These are phyloP conservation scores for Eragrostis tef DNA, from an alignment of 202 grass and related monocot genomes.

Conservation along the genomic window DNA sequence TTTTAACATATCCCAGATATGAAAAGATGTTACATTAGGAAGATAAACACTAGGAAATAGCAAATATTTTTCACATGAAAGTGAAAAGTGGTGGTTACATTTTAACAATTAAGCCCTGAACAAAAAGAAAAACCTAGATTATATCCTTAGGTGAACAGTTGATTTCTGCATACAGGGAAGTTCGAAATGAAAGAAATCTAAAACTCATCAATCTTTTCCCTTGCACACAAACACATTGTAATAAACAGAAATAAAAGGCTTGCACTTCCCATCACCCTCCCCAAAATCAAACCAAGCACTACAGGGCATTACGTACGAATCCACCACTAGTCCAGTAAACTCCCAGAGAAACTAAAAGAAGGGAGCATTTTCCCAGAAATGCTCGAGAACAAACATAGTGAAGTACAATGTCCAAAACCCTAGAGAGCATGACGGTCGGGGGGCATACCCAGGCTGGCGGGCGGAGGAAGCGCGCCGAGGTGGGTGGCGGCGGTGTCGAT, in stretches of 20 bases:
- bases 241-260: not conserved
- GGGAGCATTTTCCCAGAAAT: not conserved
- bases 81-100: not conserved
- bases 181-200: not conserved
- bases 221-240: not conserved
- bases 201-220: not conserved
- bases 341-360: not conserved
- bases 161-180: not conserved
- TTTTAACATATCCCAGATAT: not conserved
- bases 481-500: slow-evolving; percentile 14
- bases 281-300: not conserved
- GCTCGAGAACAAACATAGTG: not conserved
- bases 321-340: not conserved
- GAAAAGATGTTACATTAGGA: too few species aligned
- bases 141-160: not conserved
- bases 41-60: too few species aligned
- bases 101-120: not conserved
- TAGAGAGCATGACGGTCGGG: slow-evolving; percentile 25
- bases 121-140: not conserved
- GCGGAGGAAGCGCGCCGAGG: slow-evolving; percentile 49
- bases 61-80: too few species aligned
- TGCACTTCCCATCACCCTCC: not conserved
- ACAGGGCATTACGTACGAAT: not conserved
- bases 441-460: slow-evolving; percentile 27
- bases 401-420: slow-evolving; percentile 35